Evolutionary conservation across 179 eudicot genomes (phyloP).

Genomic region (Beta corolliflora): DNA sequence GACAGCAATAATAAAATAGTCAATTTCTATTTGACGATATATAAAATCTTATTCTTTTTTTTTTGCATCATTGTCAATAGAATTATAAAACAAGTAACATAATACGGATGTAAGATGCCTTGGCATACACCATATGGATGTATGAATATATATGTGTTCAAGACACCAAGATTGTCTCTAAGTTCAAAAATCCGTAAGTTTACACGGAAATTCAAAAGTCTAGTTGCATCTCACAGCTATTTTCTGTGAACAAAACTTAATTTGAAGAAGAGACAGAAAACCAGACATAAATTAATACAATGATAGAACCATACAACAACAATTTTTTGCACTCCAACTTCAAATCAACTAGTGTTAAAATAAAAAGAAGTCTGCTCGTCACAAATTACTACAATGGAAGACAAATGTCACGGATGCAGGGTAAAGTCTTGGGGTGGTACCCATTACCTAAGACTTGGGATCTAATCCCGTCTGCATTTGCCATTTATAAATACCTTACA

Average conservation of each 20-base stretch:
- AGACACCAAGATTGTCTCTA: not conserved
- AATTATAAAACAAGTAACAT: not conserved
- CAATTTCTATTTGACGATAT: not conserved
- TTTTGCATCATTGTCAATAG: not conserved
- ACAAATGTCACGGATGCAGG: too few relatives aligned
- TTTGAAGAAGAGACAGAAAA: not conserved
- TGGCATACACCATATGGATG: not conserved
- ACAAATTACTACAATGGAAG: too few relatives aligned
- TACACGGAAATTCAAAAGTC: not conserved
- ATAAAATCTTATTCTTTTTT: not conserved
- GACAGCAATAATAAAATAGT: conserved; percentile 1
- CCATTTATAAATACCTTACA: not conserved
- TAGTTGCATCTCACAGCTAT: not conserved
- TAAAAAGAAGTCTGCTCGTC: too few relatives aligned
- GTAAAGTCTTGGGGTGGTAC: too few relatives aligned
- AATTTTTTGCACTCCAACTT: not conserved
- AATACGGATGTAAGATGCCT: conserved; percentile 4
- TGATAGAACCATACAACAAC: not conserved
- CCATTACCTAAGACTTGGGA: too few relatives aligned
- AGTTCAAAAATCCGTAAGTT: conserved; percentile 2
- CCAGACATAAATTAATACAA: not conserved
- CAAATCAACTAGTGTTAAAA: too few relatives aligned
- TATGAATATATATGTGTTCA: not conserved
- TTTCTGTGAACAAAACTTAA: not conserved
- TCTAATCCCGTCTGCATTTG: not conserved